Evolutionary conservation across 495 filamentous ascomycete species (phyloP).

Genomic region (Alectoria sarmentosa): DNA sequence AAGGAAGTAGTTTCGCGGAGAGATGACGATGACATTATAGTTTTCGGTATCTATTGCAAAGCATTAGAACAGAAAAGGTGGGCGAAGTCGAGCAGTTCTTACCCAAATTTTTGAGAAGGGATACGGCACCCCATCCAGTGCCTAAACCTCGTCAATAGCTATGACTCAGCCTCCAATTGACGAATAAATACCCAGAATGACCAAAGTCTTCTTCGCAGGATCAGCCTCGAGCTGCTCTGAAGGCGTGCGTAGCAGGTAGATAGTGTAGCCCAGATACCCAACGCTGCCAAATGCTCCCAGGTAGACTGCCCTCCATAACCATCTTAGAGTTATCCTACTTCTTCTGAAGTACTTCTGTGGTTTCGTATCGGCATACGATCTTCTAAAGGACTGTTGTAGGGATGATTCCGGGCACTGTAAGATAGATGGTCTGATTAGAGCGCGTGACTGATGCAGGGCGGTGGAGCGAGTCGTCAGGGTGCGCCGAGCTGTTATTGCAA

Average conservation of each 20-base stretch:
- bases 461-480: constrained; percentile 18
- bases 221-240: constrained; percentile 73
- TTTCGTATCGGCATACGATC: constrained; percentile 28
- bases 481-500: constrained; percentile 14
- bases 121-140: constrained; percentile 94
- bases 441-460: constrained; percentile 14
- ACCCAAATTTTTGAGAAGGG: constrained; percentile 70
- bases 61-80: not conserved
- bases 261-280: constrained; percentile 66
- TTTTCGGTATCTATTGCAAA: constrained; percentile 69
- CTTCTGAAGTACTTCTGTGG: constrained; percentile 30
- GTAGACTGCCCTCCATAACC: constrained; percentile 72
- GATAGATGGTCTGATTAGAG: constrained; percentile 18
- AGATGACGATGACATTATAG: constrained; percentile 95
- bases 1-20: constrained; percentile 98
- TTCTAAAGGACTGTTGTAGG: constrained; percentile 20
- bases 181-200: constrained; percentile 72
- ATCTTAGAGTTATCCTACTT: constrained; percentile 43
- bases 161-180: not conserved
- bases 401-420: constrained; percentile 5
- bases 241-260: constrained; percentile 76
- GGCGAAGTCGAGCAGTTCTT: not conserved
- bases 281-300: constrained; percentile 59
- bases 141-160: constrained; percentile 43
- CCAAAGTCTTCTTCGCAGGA: constrained; percentile 91